Percentiles rank a stretch among this genome's conserved stretches.
Conservation (phyloP, 352 stramenopile genomes). For the Phytophthora ramorum region DNA sequence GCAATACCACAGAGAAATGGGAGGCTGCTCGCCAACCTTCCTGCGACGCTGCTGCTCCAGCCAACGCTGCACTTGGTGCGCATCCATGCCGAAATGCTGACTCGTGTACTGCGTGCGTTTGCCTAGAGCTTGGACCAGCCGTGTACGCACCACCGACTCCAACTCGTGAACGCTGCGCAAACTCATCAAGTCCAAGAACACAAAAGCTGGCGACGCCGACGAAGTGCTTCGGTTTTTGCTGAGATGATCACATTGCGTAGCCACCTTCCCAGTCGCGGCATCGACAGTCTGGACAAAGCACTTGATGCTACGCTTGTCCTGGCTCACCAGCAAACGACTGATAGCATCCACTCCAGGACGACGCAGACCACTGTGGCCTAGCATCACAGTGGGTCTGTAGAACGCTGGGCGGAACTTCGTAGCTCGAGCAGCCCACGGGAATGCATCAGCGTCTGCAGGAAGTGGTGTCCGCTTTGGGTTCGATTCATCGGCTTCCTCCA, state of each 20-base stretch:
- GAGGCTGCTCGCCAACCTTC: constrained; percentile 26
- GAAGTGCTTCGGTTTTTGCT: constrained; percentile 8
- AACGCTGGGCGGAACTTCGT: constrained; percentile 50
- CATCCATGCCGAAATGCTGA: constrained; percentile 43
- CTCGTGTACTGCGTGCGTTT: constrained; percentile 40
- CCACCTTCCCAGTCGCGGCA: constrained; percentile 2
- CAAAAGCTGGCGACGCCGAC: constrained; percentile 31
- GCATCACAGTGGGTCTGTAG: constrained; percentile 54
- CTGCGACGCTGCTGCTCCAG: constrained; percentile 40
- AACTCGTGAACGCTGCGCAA: constrained; percentile 52
- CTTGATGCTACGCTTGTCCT: constrained; percentile 74
- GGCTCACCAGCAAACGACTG: constrained; percentile 57
- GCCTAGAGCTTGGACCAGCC: constrained; percentile 39
- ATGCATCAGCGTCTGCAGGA: constrained; percentile 36
- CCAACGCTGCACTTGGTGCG: constrained; percentile 34
- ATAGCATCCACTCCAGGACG: constrained; percentile 45
- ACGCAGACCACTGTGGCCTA: constrained; percentile 50
- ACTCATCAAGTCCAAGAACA: constrained; percentile 57
- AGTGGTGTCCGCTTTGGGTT: constrained; percentile 3
- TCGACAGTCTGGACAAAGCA: constrained; percentile 52
- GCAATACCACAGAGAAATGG: constrained; percentile 57
- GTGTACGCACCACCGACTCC: constrained; percentile 41
- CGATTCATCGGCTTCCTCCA: constrained; percentile 26
- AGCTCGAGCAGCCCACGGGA: constrained; percentile 35
- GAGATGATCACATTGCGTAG: constrained; percentile 17